These are phyloP conservation scores for Herpetomonas tarakana DNA, from an alignment of 208 protist genomes.

Conservation along the genomic window DNA sequence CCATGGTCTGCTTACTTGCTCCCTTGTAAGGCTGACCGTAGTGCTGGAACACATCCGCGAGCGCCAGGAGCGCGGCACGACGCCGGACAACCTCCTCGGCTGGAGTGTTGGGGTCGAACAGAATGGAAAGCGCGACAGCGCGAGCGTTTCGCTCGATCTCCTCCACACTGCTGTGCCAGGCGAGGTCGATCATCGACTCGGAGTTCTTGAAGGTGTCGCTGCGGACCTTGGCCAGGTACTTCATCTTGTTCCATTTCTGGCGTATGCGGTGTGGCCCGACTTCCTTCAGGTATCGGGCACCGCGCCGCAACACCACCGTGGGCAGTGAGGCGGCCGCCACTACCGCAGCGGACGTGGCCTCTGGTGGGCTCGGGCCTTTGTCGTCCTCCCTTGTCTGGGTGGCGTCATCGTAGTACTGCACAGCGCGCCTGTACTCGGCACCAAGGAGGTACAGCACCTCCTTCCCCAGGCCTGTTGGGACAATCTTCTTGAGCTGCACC, in stretches of 20 bases:
- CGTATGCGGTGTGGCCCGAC: conserved; percentile 43
- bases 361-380: neutral
- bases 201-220: conserved; percentile 68
- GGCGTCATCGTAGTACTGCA: conserved; percentile 49
- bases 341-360: neutral
- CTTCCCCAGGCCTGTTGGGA: conserved; percentile 65
- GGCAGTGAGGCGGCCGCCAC: conserved; percentile 4
- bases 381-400: neutral
- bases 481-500: conserved; percentile 36
- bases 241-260: conserved; percentile 28
- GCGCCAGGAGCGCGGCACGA: conserved; percentile 45
- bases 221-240: conserved; percentile 43
- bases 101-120: conserved; percentile 47
- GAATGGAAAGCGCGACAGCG: conserved; percentile 37
- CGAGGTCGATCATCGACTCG: conserved; percentile 74
- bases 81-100: conserved; percentile 29
- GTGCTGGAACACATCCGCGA: conserved; percentile 55
- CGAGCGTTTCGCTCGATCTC: conserved; percentile 76
- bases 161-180: conserved; percentile 68
- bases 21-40: conserved; percentile 75
- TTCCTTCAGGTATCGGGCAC: conserved; percentile 20
- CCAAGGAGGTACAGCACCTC: conserved; percentile 73
- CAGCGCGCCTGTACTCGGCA: conserved; percentile 61
- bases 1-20: conserved; percentile 73
- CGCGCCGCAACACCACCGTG: conserved; percentile 12